phyloP scores from a whole-genome alignment of 345 rosid genomes.

The Eucalyptus sideroxylon region DNA sequence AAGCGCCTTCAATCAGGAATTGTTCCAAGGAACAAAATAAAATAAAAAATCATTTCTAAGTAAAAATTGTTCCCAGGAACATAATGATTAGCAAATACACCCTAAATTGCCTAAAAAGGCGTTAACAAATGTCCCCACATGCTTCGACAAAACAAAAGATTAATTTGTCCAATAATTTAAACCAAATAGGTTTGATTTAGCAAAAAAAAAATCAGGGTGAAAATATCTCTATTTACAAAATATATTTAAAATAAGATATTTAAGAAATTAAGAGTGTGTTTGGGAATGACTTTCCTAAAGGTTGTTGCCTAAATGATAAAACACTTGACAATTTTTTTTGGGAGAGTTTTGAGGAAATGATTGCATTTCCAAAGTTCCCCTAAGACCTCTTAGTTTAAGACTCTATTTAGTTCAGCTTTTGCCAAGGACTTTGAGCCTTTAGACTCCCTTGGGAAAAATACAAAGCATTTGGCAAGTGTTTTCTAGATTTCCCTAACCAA shows the following conservation, averaged over 20 bases:
- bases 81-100: background rate
- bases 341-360: background rate
- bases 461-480: too few species aligned
- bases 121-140: background rate
- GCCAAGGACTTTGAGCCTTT: too few species aligned
- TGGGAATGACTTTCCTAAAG: background rate
- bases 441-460: too few species aligned
- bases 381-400: background rate
- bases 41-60: background rate
- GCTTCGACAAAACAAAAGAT: background rate
- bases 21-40: background rate
- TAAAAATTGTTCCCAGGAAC: background rate
- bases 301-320: background rate
- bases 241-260: background rate
- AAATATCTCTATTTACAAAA: background rate
- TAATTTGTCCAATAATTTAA: background rate
- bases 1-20: too few species aligned
- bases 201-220: background rate
- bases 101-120: background rate
- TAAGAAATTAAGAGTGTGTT: background rate
- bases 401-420: accelerated
- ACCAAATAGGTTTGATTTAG: background rate
- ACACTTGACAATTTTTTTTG: background rate
- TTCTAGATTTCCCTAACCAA: too few species aligned
- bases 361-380: background rate